Percentiles rank a stretch among this genome's conserved stretches.
These are phyloP conservation scores for Glutinoglossum americanum DNA, from an alignment of 495 filamentous ascomycete species.

Conservation along the genomic window DNA sequence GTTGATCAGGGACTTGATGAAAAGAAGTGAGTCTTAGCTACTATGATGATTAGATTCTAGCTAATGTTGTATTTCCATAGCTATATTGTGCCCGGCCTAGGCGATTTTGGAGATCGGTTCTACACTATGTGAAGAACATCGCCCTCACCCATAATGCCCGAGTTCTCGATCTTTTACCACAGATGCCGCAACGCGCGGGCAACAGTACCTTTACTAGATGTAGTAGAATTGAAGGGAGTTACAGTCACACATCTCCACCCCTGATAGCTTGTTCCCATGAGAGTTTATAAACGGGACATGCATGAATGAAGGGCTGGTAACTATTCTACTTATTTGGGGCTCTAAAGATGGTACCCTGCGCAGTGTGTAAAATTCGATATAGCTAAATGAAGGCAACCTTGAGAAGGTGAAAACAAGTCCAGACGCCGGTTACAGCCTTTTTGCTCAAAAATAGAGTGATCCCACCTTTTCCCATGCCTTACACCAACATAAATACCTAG, in stretches of 20 bases:
- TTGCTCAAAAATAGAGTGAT: neutral
- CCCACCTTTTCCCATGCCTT: neutral
- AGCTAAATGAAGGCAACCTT: neutral
- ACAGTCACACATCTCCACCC: neutral
- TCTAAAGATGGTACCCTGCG: neutral
- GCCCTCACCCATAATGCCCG: neutral
- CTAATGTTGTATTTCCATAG: conserved; percentile 25
- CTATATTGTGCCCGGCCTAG: conserved; percentile 88
- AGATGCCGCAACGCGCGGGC: neutral
- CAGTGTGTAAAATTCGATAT: neutral
- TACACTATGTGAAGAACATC: conserved; percentile 50
- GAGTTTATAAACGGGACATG: too few species aligned
- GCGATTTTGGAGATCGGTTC: conserved; percentile 92
- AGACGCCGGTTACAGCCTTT: neutral
- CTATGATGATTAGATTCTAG: conserved; percentile 4
- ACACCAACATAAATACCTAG: neutral
- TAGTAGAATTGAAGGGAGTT: neutral
- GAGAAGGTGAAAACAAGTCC: neutral
- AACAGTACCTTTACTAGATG: neutral
- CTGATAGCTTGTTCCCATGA: too few species aligned
- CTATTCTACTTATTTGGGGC: neutral
- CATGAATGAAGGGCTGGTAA: neutral
- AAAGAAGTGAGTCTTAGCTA: conserved; percentile 53
- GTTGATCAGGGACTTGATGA: conserved; percentile 86
- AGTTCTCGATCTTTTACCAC: too few species aligned